Evolutionary conservation across 768 basidiomycete species (phyloP).

Genomic region (Amanita inopinata): DNA sequence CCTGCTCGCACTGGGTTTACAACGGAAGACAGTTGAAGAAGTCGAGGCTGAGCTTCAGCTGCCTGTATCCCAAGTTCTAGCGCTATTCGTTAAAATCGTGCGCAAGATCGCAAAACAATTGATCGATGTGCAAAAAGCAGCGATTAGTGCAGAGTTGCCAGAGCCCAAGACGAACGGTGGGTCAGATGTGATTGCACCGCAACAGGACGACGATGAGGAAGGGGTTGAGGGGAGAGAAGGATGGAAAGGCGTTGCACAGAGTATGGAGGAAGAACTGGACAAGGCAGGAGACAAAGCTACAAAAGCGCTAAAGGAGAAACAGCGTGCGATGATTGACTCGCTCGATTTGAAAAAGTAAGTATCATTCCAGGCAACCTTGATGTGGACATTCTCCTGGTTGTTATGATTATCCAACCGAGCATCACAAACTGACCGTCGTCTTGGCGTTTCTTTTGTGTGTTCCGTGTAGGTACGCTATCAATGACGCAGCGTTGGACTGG

Average conservation of each 20-base stretch:
- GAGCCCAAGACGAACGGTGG: slow-evolving; percentile 8
- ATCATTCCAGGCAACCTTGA: too few species aligned
- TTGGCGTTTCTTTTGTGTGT: slow-evolving; percentile 9
- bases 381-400: too few species aligned
- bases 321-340: slow-evolving; percentile 80
- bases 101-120: slow-evolving; percentile 74
- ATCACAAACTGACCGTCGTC: too few species aligned
- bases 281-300: slow-evolving; percentile 70
- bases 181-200: slow-evolving; percentile 8
- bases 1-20: slow-evolving; percentile 79
- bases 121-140: slow-evolving; percentile 69
- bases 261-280: slow-evolving; percentile 59
- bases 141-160: slow-evolving; percentile 55
- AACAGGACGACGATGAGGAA: slow-evolving; percentile 3
- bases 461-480: slow-evolving; percentile 58
- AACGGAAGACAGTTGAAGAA: slow-evolving; percentile 83
- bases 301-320: slow-evolving; percentile 61
- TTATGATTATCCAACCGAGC: too few species aligned
- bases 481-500: slow-evolving; percentile 66
- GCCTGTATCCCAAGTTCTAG: slow-evolving; percentile 79
- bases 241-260: slow-evolving; percentile 36
- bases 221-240: slow-evolving; percentile 11
- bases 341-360: slow-evolving; percentile 84
- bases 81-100: slow-evolving; percentile 85
- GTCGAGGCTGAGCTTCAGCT: slow-evolving; percentile 80